phyloP scores from a whole-genome alignment of 441 rosid genomes.

The Omphalea diandra region DNA sequence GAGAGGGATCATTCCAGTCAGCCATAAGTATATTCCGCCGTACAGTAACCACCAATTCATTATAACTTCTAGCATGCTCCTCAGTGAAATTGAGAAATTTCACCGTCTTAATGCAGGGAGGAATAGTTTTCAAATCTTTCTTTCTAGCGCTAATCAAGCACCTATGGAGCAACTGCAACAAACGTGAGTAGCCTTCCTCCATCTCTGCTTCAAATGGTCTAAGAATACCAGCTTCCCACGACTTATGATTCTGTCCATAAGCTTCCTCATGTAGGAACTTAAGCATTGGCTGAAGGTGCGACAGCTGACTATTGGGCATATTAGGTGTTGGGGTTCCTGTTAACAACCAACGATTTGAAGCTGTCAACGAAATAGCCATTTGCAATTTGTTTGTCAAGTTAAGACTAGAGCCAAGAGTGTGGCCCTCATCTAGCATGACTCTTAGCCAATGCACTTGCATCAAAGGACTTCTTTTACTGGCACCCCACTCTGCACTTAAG shows the following conservation, averaged over 20 bases:
- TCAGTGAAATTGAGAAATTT: constrained; percentile 66
- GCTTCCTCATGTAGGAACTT: constrained; percentile 93
- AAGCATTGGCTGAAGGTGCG: constrained; percentile 88
- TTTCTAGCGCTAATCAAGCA: constrained; percentile 97
- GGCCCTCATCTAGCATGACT: constrained; percentile 94
- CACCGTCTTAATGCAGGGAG: constrained; percentile 87
- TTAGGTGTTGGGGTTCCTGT: constrained; percentile 98
- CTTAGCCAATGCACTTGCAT: constrained; percentile 97
- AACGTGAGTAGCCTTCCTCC: constrained; percentile 82
- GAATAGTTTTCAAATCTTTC: constrained; percentile 81
- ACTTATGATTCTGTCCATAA: constrained; percentile 75
- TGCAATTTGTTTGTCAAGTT: constrained; percentile 91
- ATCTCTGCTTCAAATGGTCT: constrained; percentile 89
- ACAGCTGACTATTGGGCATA: constrained; percentile 82
- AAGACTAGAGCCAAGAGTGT: constrained; percentile 95
- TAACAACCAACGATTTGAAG: constrained; percentile 85
- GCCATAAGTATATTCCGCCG: constrained; percentile 89
- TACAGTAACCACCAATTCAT: constrained; percentile 90
- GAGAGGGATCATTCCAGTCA: constrained; percentile 99
- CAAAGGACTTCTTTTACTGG: constrained; percentile 74
- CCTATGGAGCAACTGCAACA: constrained; percentile 72
- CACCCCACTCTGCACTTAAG: constrained; percentile 93
- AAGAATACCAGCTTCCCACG: constrained; percentile 90
- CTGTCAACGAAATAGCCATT: constrained; percentile 84
- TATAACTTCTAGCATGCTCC: constrained; percentile 89